A percentile compares a stretch with the other conserved stretches of the same genome.
These are phyloP conservation scores for Truncatella angustata DNA, from an alignment of 2,329 filamentous ascomycete species.

Conservation along the genomic window DNA sequence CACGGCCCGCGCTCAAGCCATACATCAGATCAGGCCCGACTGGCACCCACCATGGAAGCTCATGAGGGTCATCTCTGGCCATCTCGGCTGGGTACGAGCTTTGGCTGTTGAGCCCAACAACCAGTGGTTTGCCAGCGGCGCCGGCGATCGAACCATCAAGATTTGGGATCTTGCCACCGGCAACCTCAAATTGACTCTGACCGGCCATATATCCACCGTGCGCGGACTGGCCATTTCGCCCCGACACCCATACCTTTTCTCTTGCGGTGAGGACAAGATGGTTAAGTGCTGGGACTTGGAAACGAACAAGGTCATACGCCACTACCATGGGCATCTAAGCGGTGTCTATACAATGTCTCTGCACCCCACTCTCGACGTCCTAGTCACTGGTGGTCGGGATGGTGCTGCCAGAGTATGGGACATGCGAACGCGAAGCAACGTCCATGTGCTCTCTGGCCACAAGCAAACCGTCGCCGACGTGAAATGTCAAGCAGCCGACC, in stretches of 20 bases:
- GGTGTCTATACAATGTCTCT: slow-evolving; percentile 91
- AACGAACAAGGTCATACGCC: slow-evolving; percentile 98
- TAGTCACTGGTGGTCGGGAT: slow-evolving; percentile 92
- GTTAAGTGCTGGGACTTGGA: slow-evolving; percentile 99
- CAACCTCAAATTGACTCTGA: slow-evolving; percentile 78
- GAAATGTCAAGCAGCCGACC: slow-evolving; percentile 92
- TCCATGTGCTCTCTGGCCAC: slow-evolving; percentile 90
- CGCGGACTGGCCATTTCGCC: slow-evolving; percentile 89
- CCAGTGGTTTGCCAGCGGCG: slow-evolving; percentile 95
- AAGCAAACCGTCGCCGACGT: slow-evolving; percentile 87
- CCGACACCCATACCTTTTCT: slow-evolving; percentile 94
- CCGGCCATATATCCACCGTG: slow-evolving; percentile 91
- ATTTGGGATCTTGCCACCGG: slow-evolving; percentile 96
- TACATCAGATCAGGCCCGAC: slow-evolving; percentile 67
- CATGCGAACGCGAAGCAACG: slow-evolving; percentile 93
- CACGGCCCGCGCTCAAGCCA: slow-evolving; percentile 33
- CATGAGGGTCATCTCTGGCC: slow-evolving; percentile 95
- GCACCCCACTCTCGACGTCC: slow-evolving; percentile 92
- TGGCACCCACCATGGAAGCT: slow-evolving; percentile 99
- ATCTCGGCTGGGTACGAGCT: slow-evolving; percentile 89
- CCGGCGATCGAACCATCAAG: slow-evolving; percentile 95
- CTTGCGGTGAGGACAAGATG: slow-evolving; percentile 98
- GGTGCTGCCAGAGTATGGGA: slow-evolving; percentile 97
- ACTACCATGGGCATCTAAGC: slow-evolving; percentile 95
- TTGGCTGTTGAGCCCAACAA: slow-evolving; percentile 94